phyloP scores from a whole-genome alignment of 768 basidiomycete species.

The Mycena filopes region DNA sequence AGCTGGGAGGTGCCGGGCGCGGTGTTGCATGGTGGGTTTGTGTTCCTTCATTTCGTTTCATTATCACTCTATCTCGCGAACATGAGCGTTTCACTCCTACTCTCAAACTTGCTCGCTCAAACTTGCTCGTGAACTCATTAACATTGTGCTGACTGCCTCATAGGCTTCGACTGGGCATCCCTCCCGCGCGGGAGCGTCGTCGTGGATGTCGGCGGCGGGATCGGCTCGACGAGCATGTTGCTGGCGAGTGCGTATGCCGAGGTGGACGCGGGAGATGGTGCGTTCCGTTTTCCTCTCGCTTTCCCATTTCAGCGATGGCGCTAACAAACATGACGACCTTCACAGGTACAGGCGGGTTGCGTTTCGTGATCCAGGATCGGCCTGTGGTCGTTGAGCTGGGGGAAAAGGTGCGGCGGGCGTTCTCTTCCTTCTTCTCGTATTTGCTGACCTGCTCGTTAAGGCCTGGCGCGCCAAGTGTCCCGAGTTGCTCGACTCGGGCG shows the following conservation, averaged over 20 bases:
- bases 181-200: slow-evolving; percentile 57
- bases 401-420: slow-evolving; percentile 39
- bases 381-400: slow-evolving; percentile 61
- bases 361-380: slow-evolving; percentile 64
- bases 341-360: slow-evolving; percentile 40
- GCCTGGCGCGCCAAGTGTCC: slow-evolving; percentile 72
- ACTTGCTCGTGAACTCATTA: too few relatives aligned
- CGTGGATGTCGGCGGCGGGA: slow-evolving; percentile 71
- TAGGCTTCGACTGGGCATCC: slow-evolving; percentile 63
- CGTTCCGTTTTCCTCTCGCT: slow-evolving; percentile 5
- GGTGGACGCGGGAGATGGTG: slow-evolving; percentile 21
- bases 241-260: slow-evolving; percentile 45
- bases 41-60: slow-evolving; percentile 1
- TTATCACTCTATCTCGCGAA: background rate
- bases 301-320: background rate
- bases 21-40: slow-evolving; percentile 59
- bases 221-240: slow-evolving; percentile 57
- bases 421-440: background rate
- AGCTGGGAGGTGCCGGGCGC: slow-evolving; percentile 77
- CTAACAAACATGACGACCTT: background rate
- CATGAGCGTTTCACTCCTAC: too few relatives aligned
- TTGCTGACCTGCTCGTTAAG: too few relatives aligned
- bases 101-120: too few relatives aligned
- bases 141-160: too few relatives aligned
- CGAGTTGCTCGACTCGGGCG: slow-evolving; percentile 63